Evolutionary conservation across 164 flowering plant genomes (phyloP), one percentile per base, ranked within the genome.

Genomic region (Kalanchoe fedtschenkoi): DNA sequence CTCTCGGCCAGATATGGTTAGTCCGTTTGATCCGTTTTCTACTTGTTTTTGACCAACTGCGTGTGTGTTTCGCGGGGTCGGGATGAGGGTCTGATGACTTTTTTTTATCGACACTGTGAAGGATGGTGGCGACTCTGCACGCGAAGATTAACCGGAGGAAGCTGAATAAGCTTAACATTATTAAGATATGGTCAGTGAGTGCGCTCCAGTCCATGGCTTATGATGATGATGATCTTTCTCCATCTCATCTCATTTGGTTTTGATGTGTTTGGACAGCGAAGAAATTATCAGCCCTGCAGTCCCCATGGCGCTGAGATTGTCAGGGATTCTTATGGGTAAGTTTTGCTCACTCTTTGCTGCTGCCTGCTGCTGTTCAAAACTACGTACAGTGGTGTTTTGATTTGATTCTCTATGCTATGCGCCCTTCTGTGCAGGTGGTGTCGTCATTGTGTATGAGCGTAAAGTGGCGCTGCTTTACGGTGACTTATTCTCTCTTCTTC

Each of bases 51-150:
- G 5, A 38, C 16, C n/a, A 7, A 37, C 11, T 39, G 57, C 21
- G 11, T 19, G 10, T 62, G 22, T 58, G 16, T 21, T 26, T 44
- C 97, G 98, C 88, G 11, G 54, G n/a, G 28, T 4, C 4, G 21
- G 19, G 21, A 29, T 56, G 24, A 30, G 51, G 35, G 26, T 44
- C 51, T 44, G 51, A 44, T 56, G 17, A 4, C 8, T 34, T 64
- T 39, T 17, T n/a, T 37, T 19, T 19, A 41, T 1, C 19, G 22
- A 3, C 13, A 0, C 15, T 11, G 51, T 60, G 62, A 75, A 90
- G 99, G 99, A 81, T 85, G 95, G 97, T 96, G 1, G 96, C 97
- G 0, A 95, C 96, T 1, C 65, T 80, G 85, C 93, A 87, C 66
- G 82, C 85, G 17, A 95, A 95, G 70, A 78, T 95, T 54, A 85